Evolutionary conservation across 345 rosid genomes (phyloP), one percentile per base, ranked within the genome.

Genomic region (Erucastrum elatum): DNA sequence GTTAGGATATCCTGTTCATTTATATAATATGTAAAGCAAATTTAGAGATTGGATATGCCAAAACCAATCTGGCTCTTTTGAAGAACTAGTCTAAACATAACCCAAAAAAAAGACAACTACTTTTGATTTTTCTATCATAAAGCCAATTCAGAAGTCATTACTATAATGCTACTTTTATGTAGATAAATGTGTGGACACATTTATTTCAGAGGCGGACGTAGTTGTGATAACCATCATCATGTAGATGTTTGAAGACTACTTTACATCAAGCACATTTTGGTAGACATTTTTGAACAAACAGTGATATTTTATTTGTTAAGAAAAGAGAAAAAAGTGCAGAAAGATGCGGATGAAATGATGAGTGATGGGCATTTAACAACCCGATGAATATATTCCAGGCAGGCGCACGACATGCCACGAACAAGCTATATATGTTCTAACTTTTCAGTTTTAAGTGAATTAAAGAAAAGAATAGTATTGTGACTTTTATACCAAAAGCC

Each of bases 1-100:
- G 55, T 49, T 61, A 0, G 78, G 34, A 79, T 74, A 79, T 79
- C 46, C 78, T 35, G 61, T 4, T 44, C 12, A 72, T 53, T 49
- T 34, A 2, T n/a, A 25, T 51, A 37, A 9, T 46, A 66, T 29
- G 29, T 56, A 65, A 21, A 21, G 3, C 71, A 37, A 39, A 39
- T 59, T 6, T 33, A 46, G 4, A 46, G 64, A 66, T 16, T 72
- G 59, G 65, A 79, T 60, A 61, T 34, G 51, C 46, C 25, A 44
- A 26, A 41, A 9, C 35, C 10, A 56, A 78, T 30, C 37, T 9
- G 69, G 5, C 44, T 15, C 16, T 66, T 66, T 10, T 15, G 3
- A 29, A 16, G 63, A 9, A 59, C 68, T 72, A 59, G 49, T 59
- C 33, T 72, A 58, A 72, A 58, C 73, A 65, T n/a, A 41, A 66